phyloP scores from a whole-genome alignment of 495 filamentous ascomycete species.

The Penicillium subrubescens region DNA sequence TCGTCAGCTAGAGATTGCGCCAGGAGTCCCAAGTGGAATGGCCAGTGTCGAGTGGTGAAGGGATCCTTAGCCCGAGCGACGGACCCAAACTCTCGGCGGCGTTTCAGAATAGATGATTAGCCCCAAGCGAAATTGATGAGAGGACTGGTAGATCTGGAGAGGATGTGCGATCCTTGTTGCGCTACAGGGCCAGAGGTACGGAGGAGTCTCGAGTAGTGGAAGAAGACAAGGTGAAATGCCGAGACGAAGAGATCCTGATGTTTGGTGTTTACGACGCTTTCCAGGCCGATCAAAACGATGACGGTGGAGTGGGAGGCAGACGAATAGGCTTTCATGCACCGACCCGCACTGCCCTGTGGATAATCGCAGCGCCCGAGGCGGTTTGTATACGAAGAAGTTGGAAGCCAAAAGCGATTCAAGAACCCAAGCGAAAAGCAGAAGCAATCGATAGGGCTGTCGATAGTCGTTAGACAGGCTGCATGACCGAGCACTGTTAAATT shows the following conservation, averaged over 20 bases:
- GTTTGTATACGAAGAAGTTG: not conserved
- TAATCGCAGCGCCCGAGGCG: not conserved
- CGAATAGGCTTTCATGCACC: constrained; percentile 26
- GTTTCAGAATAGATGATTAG: constrained; percentile 31
- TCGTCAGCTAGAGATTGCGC: constrained; percentile 36
- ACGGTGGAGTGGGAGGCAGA: constrained; percentile 25
- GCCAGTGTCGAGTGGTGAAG: constrained; percentile 19
- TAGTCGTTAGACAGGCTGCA: not conserved
- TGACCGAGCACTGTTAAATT: not conserved
- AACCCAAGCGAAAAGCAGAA: not conserved
- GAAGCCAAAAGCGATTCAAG: constrained; percentile 7
- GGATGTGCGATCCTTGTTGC: constrained; percentile 6
- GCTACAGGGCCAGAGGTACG: not conserved
- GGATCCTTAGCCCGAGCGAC: constrained; percentile 18
- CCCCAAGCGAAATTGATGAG: constrained; percentile 17
- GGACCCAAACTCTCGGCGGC: constrained; percentile 30
- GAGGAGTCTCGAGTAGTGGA: not conserved
- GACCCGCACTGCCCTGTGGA: constrained; percentile 22
- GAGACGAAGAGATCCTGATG: constrained; percentile 11
- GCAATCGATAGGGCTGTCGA: not conserved
- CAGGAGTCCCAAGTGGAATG: constrained; percentile 37
- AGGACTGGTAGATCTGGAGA: not conserved
- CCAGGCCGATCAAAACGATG: constrained; percentile 24
- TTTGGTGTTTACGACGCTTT: constrained; percentile 32
- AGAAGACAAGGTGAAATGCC: constrained; percentile 5